Base-by-base conservation (phyloP, 2,329 filamentous ascomycete species). In the Colletotrichum lindemuthianum region DNA sequence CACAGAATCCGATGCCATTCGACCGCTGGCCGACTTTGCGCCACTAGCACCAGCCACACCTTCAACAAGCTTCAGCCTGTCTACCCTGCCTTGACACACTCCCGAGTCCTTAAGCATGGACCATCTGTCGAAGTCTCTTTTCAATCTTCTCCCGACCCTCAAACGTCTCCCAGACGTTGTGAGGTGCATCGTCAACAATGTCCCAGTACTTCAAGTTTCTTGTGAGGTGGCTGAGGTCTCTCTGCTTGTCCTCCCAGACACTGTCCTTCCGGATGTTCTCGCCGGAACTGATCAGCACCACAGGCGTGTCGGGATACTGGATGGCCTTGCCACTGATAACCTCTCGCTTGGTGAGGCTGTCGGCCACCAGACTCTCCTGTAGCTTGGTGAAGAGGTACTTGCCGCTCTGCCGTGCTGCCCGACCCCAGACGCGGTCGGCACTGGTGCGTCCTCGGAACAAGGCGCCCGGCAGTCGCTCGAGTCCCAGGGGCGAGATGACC, bases 321-420 rank as follows among this genome's bases (percentile, higher is more conserved):
- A 98, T 96, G 50, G 90, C 89, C 24, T 91, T 84, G 63, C 93
- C 93, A 64, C 89, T 91, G 48, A 85, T 81, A 15, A 97, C 88
- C 72, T 99, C 96, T 39, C 92, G 92, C 75, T 89, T 90, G 12
- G 93, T 93, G 69, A 98, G 87, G 1, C 92, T 92, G 69, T 89
- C 86, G 0, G 94, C 94, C 37, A 97, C 93, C 1, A 98, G 83
- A 69, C 90, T 95, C 80, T 99, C 96, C 78, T 99, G 96, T 60
- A 99, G 83, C 77, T 94, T 92, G 5, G 93, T 91, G 75, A 96
- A 97, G 76, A 97, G 90, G 75, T 87, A 90, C 75, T 94, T 96
- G 66, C 92, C 92, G 32, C 84, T 85, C 76, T 97, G 92, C 73
- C 93, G 90, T 0, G 93, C 88, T 6, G 89, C 88, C 48, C 88